A percentile compares a stretch with the other conserved stretches of the same genome.
phyloP scores from a whole-genome alignment of 73 alveolate species.

The Symbiodinium pilosum region DNA sequence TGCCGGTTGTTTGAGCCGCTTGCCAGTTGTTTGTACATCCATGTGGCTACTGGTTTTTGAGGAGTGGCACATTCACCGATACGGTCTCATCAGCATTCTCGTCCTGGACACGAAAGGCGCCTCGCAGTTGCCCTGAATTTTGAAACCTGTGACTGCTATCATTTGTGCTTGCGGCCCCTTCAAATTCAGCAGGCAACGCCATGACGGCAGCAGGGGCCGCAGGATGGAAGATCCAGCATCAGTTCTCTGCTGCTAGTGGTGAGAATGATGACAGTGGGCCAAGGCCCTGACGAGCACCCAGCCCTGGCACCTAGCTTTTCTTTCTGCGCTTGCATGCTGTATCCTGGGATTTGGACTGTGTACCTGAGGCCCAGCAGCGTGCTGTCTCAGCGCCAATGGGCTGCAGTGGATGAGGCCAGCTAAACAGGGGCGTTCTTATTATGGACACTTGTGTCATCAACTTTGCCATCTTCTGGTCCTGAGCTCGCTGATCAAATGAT shows the following conservation, averaged over 20 bases:
- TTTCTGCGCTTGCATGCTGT: no score
- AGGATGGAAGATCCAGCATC: no score
- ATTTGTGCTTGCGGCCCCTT: background rate
- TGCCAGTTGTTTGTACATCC: no score
- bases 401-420: constrained; percentile 42
- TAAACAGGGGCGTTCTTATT: background rate
- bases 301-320: constrained; percentile 3
- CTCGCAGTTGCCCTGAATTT: no score
- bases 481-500: no score
- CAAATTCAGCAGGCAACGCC: background rate
- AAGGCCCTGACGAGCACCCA: constrained; percentile 1
- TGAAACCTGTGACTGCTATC: background rate
- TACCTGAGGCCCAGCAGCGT: constrained; percentile 3
- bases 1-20: no score
- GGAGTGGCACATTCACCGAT: constrained; percentile 87
- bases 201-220: background rate
- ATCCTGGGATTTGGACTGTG: no score
- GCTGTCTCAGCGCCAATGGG: constrained; percentile 67
- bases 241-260: no score
- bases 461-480: no score
- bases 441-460: background rate
- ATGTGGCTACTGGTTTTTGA: background rate
- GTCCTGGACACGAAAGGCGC: constrained; percentile 69
- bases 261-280: background rate
- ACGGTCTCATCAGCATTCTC: constrained; percentile 33